Base-by-base conservation (phyloP, 2,329 filamentous ascomycete species). In the Geosmithia putterillii region DNA sequence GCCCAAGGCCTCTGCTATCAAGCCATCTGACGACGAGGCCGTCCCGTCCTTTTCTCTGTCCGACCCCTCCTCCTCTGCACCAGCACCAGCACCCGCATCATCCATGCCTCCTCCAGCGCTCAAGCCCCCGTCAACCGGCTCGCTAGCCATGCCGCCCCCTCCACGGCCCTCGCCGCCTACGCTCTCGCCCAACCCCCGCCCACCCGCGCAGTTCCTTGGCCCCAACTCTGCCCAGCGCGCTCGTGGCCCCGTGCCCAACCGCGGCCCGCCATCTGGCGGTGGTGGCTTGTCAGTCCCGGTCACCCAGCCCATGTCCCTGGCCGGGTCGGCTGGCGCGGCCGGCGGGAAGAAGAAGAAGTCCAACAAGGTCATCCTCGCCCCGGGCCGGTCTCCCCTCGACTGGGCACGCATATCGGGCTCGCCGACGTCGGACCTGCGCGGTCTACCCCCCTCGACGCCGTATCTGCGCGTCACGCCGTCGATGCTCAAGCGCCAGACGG, bases 331-430 rank as follows among this genome's bases (percentile, higher is more conserved):
- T n/a, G n/a, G n/a, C 28, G 28, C 28, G 10, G 28, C 28, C 28
- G 28, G 10, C 4, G 28, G 10, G 10, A 14, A 32, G 28, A 70
- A 68, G 45, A 74, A 76, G 2, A 79, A 77, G 54, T 71, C 74
- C 4, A 74, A 70, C 10, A 85, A 90, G 55, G 85, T 95, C 4
- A 71, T 83, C 8, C 76, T 98, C 4, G 75, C 80, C n/a, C 92
- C 92, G 0, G 90, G 92, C 25, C 89, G 90, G 67, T 95, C 87
- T 2, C 90, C 92, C 0, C 79, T 98, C 12, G 92, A 98, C 73
- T 98, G 92, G 92, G 92, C 92, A 12, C 79, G 83, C 6, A 74
- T 95, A 1, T 75, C 78, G 1, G 70, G 71, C 18, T 32, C 28
- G 6, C 79, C 81, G 2, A 65, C 65, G 23, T 69, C 75, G 23